Conservation (phyloP, 192 early-diverging fungal species). For the Backusella psychrophila region DNA sequence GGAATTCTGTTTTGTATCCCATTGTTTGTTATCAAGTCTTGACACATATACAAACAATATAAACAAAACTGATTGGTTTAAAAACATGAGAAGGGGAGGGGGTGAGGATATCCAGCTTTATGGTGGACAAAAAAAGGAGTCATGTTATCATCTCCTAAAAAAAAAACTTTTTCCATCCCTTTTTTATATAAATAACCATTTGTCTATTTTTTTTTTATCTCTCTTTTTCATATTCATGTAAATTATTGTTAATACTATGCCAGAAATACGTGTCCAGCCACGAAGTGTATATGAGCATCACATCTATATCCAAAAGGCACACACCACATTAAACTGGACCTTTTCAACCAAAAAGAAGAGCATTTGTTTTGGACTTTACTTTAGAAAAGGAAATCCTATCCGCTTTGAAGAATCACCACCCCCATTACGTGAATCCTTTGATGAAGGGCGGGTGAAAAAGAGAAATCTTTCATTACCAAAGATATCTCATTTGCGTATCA, state of each 20-base stretch:
- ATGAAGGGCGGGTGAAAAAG: background rate
- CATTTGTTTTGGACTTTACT: constrained; percentile 34
- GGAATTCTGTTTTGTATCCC: background rate
- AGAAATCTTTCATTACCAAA: background rate
- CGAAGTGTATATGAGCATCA: constrained; percentile 83
- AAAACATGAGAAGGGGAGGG: background rate
- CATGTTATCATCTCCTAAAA: background rate
- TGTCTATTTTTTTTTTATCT: background rate
- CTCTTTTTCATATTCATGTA: background rate
- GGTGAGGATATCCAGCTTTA: background rate
- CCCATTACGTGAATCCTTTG: background rate
- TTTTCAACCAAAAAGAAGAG: constrained; percentile 86
- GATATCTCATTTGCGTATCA: background rate
- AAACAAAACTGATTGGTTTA: background rate
- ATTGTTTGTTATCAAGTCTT: background rate
- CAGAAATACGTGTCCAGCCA: constrained; percentile 76
- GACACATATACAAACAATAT: background rate
- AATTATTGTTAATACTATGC: constrained; percentile 46
- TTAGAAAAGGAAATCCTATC: background rate
- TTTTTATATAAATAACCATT: background rate
- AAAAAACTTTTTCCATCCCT: background rate
- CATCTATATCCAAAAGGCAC: constrained; percentile 66
- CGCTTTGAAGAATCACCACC: background rate
- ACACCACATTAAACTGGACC: constrained; percentile 86
- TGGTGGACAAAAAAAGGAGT: background rate